These are phyloP conservation scores for Chytriomyces confervae DNA, from an alignment of 192 early-diverging fungal species.

Conservation along the genomic window DNA sequence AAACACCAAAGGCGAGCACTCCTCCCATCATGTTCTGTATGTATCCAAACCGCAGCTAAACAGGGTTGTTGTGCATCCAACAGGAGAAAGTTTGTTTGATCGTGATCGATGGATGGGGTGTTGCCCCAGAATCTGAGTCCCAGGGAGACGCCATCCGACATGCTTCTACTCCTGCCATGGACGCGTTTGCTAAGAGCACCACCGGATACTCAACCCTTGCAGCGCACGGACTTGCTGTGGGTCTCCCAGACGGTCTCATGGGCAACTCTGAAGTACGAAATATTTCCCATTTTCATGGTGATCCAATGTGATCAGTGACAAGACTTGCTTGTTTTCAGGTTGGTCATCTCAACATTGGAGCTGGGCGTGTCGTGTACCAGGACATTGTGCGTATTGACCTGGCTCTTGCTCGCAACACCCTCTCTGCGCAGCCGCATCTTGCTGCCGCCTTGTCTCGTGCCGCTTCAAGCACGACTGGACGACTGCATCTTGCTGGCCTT, in stretches of 20 bases:
- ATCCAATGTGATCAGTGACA: neutral
- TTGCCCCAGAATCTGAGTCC: conserved; percentile 67
- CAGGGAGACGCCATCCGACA: conserved; percentile 92
- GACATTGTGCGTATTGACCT: conserved; percentile 99
- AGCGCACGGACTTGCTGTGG: conserved; percentile 96
- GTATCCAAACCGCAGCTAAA: neutral
- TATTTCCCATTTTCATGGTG: neutral
- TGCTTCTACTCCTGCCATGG: conserved; percentile 94
- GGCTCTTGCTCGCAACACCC: conserved; percentile 83
- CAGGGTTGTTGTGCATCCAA: neutral
- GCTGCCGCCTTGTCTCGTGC: conserved; percentile 84
- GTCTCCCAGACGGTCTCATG: conserved; percentile 98
- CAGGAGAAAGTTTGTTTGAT: conserved; percentile 79
- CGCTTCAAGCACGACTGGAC: conserved; percentile 75
- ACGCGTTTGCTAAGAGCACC: conserved; percentile 68
- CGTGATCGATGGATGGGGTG: conserved; percentile 98
- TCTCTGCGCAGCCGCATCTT: conserved; percentile 75
- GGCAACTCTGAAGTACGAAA: conserved; percentile 88
- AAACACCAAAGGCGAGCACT: neutral
- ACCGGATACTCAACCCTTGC: conserved; percentile 73
- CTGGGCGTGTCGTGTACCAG: conserved; percentile 98
- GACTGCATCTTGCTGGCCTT: conserved; percentile 92
- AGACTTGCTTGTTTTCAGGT: conserved; percentile 51
- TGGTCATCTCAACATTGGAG: conserved; percentile 99
- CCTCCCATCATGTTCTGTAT: neutral